Base-by-base conservation (phyloP, 306 rosid species). In the Cicer cuneatum region DNA sequence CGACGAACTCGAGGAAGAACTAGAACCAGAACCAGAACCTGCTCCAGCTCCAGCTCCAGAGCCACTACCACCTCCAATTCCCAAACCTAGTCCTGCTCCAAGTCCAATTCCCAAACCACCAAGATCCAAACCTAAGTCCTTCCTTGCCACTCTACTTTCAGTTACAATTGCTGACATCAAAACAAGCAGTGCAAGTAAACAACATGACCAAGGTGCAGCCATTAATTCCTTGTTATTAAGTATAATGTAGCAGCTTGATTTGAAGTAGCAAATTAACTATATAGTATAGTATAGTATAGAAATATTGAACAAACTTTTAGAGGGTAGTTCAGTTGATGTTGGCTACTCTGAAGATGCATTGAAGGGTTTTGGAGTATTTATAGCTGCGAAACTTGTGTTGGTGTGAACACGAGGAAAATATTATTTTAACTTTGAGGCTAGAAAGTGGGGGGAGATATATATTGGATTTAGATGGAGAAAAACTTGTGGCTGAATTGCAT, bases 61-160 rank as follows among this genome's bases (percentile, higher is more conserved):
- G 18, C 89, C 89, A 80, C 83, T 80, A 0, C 85, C 89, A 73
- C 80, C 77, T 57, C 89, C 89, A 47, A 83, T 35, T 4, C 89
- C 89, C 53, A 86, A 45, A 11, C 87, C 89, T 19, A 86, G 2
- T 1, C 86, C 86, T 8, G 82, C 78, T 49, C 89, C 89, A 73
- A 83, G 45, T 1, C 89, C 89, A 80, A 86, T 43, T 39, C 89
- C 86, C 62, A 85, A 4, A 19, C 89, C 86, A 58, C 89, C 86
- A 80, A 85, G 89, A 69, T 86, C 89, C 79, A 83, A 9, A 48
- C 87, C 63, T 69, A 86, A 80, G 75, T 83, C 89, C 77, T 83
- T 83, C 73, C 89, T 83, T 0, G 81, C 89, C 14, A 73, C 71
- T 46, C 89, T 77, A 15, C 87, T 70, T 7, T 86, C 83, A 35